These are phyloP conservation scores for Polyplosphaeria fusca DNA, from an alignment of 495 filamentous ascomycete genomes.

Conservation along the genomic window DNA sequence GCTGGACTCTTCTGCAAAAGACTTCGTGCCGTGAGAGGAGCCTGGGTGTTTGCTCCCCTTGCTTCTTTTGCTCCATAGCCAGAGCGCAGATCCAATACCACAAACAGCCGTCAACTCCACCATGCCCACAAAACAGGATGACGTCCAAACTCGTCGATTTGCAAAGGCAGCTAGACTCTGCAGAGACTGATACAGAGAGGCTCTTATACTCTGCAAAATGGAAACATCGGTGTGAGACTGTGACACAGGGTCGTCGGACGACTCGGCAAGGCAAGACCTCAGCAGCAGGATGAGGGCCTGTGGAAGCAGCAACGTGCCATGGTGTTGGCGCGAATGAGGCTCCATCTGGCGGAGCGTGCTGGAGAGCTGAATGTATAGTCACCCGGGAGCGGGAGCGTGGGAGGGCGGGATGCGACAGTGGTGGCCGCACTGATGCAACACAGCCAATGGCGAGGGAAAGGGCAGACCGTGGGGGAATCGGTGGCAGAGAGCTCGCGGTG, in stretches of 20 bases:
- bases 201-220: conserved; percentile 7
- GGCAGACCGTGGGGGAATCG: conserved; percentile 17
- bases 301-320: conserved; percentile 25
- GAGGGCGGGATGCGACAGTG: conserved; percentile 3
- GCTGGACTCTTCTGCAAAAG: conserved; percentile 5
- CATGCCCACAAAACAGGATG: conserved; percentile 31
- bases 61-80: conserved; percentile 27
- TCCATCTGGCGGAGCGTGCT: conserved; percentile 26
- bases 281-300: conserved; percentile 26
- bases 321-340: conserved; percentile 27
- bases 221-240: conserved; percentile 13
- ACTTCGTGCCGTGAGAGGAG: not conserved
- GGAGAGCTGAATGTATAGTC: conserved; percentile 27
- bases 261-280: conserved; percentile 9
- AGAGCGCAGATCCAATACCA: conserved; percentile 32
- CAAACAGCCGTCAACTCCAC: conserved; percentile 32
- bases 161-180: not conserved
- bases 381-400: conserved; percentile 22
- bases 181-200: not conserved
- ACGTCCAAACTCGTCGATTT: not conserved
- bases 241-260: conserved; percentile 2
- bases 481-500: conserved; percentile 24
- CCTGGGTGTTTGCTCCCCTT: conserved; percentile 3
- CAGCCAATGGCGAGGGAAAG: conserved; percentile 18
- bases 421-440: not conserved